Evolutionary conservation across 2,329 filamentous ascomycete species (phyloP).

Genomic region (Graphilbum sp.): DNA sequence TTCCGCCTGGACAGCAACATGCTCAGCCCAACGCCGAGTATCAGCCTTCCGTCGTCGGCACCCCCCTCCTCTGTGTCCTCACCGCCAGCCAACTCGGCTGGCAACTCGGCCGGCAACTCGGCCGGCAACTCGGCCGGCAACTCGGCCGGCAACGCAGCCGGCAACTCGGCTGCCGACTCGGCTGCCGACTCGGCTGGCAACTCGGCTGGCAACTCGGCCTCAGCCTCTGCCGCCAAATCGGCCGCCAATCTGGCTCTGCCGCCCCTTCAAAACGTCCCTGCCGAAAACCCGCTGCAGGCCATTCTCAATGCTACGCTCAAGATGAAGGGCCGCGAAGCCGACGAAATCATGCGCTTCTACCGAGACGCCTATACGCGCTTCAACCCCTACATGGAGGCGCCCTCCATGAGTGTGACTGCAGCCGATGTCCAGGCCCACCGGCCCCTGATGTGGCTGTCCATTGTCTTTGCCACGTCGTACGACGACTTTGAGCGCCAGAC

Average conservation of each 20-base stretch:
- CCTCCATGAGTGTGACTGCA: slow-evolving; percentile 1
- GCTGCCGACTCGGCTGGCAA: too few relatives aligned
- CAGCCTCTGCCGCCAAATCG: too few relatives aligned
- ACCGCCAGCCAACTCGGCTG: too few relatives aligned
- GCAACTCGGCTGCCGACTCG: too few relatives aligned
- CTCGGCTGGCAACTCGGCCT: too few relatives aligned
- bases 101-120: too few relatives aligned
- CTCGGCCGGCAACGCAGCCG: too few relatives aligned
- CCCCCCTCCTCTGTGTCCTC: too few relatives aligned
- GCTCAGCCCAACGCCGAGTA: too few relatives aligned
- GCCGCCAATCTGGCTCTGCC: background rate
- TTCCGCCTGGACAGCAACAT: too few relatives aligned
- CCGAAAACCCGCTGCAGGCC: background rate
- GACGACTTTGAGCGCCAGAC: slow-evolving; percentile 10
- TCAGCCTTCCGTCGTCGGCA: too few relatives aligned
- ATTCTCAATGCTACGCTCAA: slow-evolving; percentile 5
- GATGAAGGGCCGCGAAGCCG: slow-evolving; percentile 7
- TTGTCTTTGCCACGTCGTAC: slow-evolving; percentile 11
- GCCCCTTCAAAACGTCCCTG: background rate
- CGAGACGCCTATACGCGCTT: slow-evolving; percentile 6
- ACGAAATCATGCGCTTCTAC: slow-evolving; percentile 9
- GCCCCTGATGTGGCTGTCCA: slow-evolving; percentile 11
- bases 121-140: too few relatives aligned
- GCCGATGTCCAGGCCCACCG: slow-evolving; percentile 6
- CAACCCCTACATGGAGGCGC: slow-evolving; percentile 8